Evolutionary conservation across 768 basidiomycete species (phyloP).

Genomic region (Leccinum subgranulosum): DNA sequence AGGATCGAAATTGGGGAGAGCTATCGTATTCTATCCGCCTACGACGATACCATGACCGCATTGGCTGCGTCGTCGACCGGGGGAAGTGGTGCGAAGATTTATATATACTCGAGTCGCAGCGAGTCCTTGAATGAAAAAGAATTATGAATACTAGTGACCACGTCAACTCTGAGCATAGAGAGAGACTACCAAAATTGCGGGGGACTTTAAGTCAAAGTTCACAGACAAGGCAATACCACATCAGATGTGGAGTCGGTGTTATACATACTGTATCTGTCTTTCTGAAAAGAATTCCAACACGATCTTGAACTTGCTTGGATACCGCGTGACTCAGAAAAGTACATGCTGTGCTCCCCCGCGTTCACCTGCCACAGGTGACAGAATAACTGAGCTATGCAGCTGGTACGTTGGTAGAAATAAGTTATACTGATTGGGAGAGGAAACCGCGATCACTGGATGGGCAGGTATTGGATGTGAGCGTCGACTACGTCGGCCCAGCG

Average conservation of each 20-base stretch:
- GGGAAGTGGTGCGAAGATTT: no score
- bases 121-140: background rate
- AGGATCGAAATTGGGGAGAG: background rate
- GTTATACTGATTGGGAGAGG: background rate
- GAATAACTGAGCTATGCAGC: background rate
- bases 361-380: background rate
- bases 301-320: background rate
- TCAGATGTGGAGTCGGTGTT: background rate
- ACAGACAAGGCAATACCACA: background rate
- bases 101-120: background rate
- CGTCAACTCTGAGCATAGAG: background rate
- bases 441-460: background rate
- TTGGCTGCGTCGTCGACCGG: background rate
- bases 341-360: background rate
- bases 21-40: background rate
- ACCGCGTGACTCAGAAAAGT: background rate
- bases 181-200: background rate
- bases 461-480: background rate
- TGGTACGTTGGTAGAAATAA: background rate
- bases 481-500: conserved; percentile 6
- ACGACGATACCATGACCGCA: background rate
- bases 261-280: background rate
- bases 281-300: background rate
- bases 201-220: background rate
- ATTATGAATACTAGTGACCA: background rate